Evolutionary conservation across 257 asterid genomes (phyloP).

Genomic region (Prunella vulgaris): DNA sequence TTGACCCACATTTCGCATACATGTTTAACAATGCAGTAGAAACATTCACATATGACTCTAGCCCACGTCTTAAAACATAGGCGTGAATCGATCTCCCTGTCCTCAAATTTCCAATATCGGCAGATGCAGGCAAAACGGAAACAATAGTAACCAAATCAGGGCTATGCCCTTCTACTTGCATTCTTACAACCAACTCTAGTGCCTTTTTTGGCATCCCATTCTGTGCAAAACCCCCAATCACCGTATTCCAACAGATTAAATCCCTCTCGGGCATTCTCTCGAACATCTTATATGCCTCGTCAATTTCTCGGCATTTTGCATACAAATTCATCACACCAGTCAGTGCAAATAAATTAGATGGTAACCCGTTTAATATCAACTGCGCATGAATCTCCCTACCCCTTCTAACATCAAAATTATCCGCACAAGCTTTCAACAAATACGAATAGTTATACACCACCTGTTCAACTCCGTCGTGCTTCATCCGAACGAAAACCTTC

Average conservation of each 20-base stretch:
- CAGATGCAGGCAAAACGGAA: slow-evolving; percentile 69
- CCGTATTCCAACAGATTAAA: slow-evolving; percentile 81
- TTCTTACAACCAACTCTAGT: slow-evolving; percentile 43
- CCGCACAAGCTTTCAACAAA: slow-evolving; percentile 67
- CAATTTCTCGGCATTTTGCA: slow-evolving; percentile 60
- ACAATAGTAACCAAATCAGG: slow-evolving; percentile 74
- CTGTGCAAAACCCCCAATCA: slow-evolving; percentile 64
- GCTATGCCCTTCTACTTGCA: slow-evolving; percentile 53
- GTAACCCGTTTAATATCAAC: slow-evolving; percentile 57
- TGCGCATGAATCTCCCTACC: slow-evolving; percentile 81
- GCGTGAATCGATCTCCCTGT: slow-evolving; percentile 68
- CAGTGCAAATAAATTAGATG: slow-evolving; percentile 50
- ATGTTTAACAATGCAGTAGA: slow-evolving; percentile 74
- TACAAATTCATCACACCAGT: slow-evolving; percentile 61
- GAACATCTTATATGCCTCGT: slow-evolving; percentile 74
- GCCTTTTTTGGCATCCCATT: slow-evolving; percentile 68
- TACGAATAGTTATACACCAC: slow-evolving; percentile 59
- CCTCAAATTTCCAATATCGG: slow-evolving; percentile 40
- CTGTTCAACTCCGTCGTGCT: slow-evolving; percentile 46
- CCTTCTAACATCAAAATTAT: slow-evolving; percentile 38
- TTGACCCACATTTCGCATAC: slow-evolving; percentile 80
- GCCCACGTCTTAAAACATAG: slow-evolving; percentile 42
- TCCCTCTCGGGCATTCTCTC: slow-evolving; percentile 84
- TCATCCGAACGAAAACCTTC: slow-evolving; percentile 56
- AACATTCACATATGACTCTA: slow-evolving; percentile 59